Percentiles rank a stretch among this genome's conserved stretches.
Conservation (phyloP, 1,139 yeast species). For the Komagataea norvegica region DNA sequence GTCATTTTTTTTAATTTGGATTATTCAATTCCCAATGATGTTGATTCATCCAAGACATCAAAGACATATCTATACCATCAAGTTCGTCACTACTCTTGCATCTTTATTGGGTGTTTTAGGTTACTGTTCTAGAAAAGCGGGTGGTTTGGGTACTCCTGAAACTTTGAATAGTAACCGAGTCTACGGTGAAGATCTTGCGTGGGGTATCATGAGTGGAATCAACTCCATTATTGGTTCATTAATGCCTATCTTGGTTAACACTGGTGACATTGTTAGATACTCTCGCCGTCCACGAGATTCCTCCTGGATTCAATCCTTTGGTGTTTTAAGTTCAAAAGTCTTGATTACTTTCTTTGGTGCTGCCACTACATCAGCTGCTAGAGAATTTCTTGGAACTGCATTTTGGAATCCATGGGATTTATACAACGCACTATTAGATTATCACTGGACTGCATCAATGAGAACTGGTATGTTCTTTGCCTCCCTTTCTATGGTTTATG, state of each 20-base stretch:
- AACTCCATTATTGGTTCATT: conserved; percentile 31
- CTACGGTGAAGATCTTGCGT: conserved; percentile 4
- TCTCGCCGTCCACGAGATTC: conserved; percentile 22
- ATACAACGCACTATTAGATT: conserved; percentile 24
- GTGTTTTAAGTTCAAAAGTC: conserved; percentile 22
- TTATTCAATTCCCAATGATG: conserved; percentile 7
- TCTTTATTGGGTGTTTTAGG: conserved; percentile 9
- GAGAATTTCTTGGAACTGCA: conserved; percentile 25
- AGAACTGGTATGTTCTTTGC: conserved; percentile 53
- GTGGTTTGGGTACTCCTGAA: conserved; percentile 8
- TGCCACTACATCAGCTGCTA: conserved; percentile 26
- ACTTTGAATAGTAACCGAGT: conserved; percentile 3
- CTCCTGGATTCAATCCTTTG: conserved; percentile 30
- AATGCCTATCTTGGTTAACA: conserved; percentile 34
- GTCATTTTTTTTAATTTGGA: conserved; percentile 6
- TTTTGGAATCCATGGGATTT: conserved; percentile 29
- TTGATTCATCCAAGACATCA: conserved; percentile 6
- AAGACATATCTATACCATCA: conserved; percentile 5
- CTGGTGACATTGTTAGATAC: conserved; percentile 33
- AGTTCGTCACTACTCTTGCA: conserved; percentile 1
- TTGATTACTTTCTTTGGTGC: conserved; percentile 29
- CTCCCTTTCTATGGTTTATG: conserved; percentile 45
- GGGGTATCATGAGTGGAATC: conserved; percentile 18
- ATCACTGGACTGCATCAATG: conserved; percentile 27
- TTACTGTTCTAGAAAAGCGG: conserved; percentile 10